Base-by-base conservation (phyloP, 352 stramenopile genomes). In the Phytophthora crassamura region DNA sequence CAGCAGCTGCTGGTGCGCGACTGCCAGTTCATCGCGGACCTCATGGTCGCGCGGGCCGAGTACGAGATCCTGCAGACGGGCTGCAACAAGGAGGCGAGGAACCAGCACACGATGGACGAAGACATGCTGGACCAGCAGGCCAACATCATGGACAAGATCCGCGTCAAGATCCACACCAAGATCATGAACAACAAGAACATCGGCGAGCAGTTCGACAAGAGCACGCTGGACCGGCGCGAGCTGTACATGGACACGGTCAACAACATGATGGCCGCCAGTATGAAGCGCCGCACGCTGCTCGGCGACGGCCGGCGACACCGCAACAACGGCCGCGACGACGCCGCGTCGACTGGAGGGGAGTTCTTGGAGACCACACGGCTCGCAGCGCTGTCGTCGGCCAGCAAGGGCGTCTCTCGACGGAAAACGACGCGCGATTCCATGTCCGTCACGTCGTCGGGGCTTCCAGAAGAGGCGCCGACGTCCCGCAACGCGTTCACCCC, bases 101-200 rank as follows among this genome's bases (percentile, higher is more conserved):
- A 56, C 52, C 78, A 86, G 36, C 42, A 63, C 55, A 68, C 75
- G 22, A 69, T 86, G 55, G 75, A 86, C 16, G 70, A 89, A 35
- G 61, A 86, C 25, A 95, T 95, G 84, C 40, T 95, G n/a, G 64
- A 87, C 9, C 56, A 76, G 20, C 86, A 95, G 39, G 45, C 22
- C 0, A 65, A 38, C 12, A 83, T 95, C 35, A 67, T 91, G 25
- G 86, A 95, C 34, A 93, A 93, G 64, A 67, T 95, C 38, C 76
- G 87, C 28, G 62, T 79, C 1, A 91, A 93, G 42, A 82, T 95
- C 38, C 73, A 86, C 58, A 89, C 82, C 43, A 95, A 95, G 78
- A 89, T 95, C 75, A 91, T 91, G 79, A 91, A 95, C 60, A 95
- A 95, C 77, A 95, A 95, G 62, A 93, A 95, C 67, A 93, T 90